Conservation (phyloP, 2,329 filamentous ascomycete genomes). For the Pseudodiploospora longispora region DNA sequence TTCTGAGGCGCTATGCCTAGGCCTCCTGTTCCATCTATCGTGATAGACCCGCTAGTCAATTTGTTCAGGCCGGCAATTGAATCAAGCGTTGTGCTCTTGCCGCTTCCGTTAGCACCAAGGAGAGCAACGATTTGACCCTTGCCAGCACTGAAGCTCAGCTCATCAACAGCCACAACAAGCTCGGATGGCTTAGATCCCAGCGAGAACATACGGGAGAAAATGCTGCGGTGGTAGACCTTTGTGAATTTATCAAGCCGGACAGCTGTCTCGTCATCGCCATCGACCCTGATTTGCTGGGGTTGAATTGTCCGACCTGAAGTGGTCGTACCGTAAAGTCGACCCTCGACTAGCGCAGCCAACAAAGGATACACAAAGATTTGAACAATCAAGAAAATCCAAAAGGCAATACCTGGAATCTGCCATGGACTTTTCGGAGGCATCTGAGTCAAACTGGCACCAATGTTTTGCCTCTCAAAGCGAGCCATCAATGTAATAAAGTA, state of each 20-base stretch:
- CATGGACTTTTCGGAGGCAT: conserved; percentile 59
- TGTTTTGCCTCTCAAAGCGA: conserved; percentile 59
- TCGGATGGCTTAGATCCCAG: conserved; percentile 38
- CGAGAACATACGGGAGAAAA: conserved; percentile 46
- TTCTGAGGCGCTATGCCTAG: conserved; percentile 86
- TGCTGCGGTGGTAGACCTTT: conserved; percentile 66
- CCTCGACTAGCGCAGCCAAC: conserved; percentile 66
- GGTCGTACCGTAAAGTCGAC: conserved; percentile 65
- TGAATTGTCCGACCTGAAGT: conserved; percentile 51
- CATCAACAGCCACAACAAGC: conserved; percentile 70
- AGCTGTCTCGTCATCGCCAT: conserved; percentile 35
- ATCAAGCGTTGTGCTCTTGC: conserved; percentile 84
- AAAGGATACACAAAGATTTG: conserved; percentile 74
- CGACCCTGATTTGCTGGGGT: conserved; percentile 20
- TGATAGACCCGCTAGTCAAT: conserved; percentile 67
- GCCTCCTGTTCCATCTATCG: conserved; percentile 68
- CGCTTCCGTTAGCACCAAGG: conserved; percentile 81
- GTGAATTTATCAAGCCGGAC: conserved; percentile 66
- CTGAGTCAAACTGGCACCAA: conserved; percentile 52
- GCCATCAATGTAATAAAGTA: conserved; percentile 71
- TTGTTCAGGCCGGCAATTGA: conserved; percentile 77
- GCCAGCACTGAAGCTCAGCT: conserved; percentile 61
- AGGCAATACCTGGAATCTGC: conserved; percentile 61
- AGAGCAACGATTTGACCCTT: conserved; percentile 80
- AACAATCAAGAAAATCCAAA: conserved; percentile 70